Base-by-base conservation (phyloP, 306 rosid genomes). In the Cucurbita ficifolia region DNA sequence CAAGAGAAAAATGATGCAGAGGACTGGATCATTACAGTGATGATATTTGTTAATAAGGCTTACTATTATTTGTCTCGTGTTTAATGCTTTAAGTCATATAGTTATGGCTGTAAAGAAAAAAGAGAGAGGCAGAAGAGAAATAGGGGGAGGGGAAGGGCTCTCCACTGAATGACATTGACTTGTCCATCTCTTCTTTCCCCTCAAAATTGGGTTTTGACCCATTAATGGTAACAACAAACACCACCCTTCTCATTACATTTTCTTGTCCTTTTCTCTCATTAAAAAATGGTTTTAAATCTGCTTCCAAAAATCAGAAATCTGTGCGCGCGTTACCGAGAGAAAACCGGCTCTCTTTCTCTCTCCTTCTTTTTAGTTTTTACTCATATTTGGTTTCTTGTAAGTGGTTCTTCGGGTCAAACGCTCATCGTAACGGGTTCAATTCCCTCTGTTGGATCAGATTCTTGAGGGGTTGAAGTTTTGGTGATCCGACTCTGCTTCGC, bases 401-500 rank as follows among this genome's bases (percentile, higher is more conserved):
- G 86, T 86, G 86, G 86, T 77, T 79, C 65, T 79, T 48, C 82
- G 52, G 76, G 75, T 62, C 70, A 76, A 29, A 87, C 72, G 43
- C 24, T 14, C 8, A 51, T 21, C 42, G 13, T 48, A 14, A 33
- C 46, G 39, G 57, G 10, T 38, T 73, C 38, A 18, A 52, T 76
- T 53, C 22, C 5, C 43, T 40, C 39, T 65, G 53, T 63, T 51
- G 42, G 76, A 73, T 73, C 76, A 55, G 77, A 75, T 59, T 75
- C 35, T 75, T 45, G 7, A 59, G 29, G 72, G 73, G 57, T 80
- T 62, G 36, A 53, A 53, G 38, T 52, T 63, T 65, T 24, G 19
- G 82, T 80, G 96, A 92, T 92, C 96, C 82, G 84, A 50, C 5
- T 65, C 79, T 74, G 63, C 33, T 60, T 50, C 4, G 75, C 84